Evolutionary conservation across 805 yeast genomes (phyloP), one percentile per base, ranked within the genome.

Genomic region (Candida pseudoglaebosa): DNA sequence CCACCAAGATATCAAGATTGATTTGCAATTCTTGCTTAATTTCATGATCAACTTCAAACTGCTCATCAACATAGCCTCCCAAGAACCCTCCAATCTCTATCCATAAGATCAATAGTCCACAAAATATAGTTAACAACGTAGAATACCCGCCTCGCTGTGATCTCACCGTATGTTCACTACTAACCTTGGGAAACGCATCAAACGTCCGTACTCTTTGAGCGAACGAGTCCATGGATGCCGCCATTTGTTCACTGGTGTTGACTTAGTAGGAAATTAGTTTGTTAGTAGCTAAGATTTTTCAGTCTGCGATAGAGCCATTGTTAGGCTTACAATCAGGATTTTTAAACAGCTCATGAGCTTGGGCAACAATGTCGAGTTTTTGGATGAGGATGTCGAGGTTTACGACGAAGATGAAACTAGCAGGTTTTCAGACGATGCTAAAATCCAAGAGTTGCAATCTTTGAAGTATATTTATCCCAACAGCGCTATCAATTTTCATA

Each of bases 1-100:
- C 82, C 34, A 93, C 83, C 19, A 83, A 71, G 48, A 93, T 56
- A 56, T 90, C 97, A 41, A 93, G 34, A 54, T 93, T 90, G 34
- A 93, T 71, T 32, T 73, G 73, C 39, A 89, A 72, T 24, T 73
- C 73, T 40, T 75, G 75, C 39, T 72, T 62, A 12, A 87, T 62
- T 3, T 67, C 64, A 24, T 71, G 68, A 52, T 86, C 95, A 4
- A 93, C 95, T 3, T 72, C 66, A 57, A 86, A 93, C 48, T 82
- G 85, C 47, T 82, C 84, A 50, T 82, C 88, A 5, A 84, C 74
- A 40, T 73, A 73, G 2, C 97, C 97, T 39, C 93, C 95, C 40
- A 90, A 67, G 56, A 73, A 86, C 10, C 84, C 82, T 5, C 97
- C 95, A 20, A 89, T 62, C 55, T 90, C 95, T 10, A 86, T 77